A percentile compares a stretch with the other conserved stretches of the same genome.
phyloP scores from a whole-genome alignment of 169 alveolate species.

The Eimeria brunetti region DNA sequence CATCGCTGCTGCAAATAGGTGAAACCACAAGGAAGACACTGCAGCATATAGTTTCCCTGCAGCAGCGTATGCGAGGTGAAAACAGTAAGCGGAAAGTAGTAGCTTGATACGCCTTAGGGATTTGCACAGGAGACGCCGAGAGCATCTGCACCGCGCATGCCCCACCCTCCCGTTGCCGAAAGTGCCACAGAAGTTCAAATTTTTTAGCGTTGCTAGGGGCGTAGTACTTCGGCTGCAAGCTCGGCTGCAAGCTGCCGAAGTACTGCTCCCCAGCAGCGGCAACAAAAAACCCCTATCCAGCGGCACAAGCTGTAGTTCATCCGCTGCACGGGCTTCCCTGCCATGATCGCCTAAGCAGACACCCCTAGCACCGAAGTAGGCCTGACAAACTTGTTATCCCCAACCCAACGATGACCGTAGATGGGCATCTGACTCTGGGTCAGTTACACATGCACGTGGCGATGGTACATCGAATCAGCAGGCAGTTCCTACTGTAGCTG shows the following conservation, averaged over 20 bases:
- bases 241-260: background rate
- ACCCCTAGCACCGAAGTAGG: background rate
- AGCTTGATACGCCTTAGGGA: background rate
- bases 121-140: background rate
- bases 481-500: background rate
- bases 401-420: background rate
- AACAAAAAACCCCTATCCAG: background rate
- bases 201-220: background rate
- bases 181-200: background rate
- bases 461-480: background rate
- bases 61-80: constrained; percentile 39
- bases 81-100: background rate
- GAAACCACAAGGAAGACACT: constrained; percentile 59
- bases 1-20: constrained; percentile 41
- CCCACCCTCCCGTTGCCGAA: background rate
- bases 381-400: too few species aligned
- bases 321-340: background rate
- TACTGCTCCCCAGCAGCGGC: background rate
- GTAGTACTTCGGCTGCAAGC: too few species aligned
- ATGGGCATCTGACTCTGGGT: background rate
- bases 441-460: background rate
- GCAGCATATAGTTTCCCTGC: constrained; percentile 45
- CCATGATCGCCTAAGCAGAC: background rate
- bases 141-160: background rate
- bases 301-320: background rate